Percentiles rank a stretch among this genome's conserved stretches.
Evolutionary conservation across 1,284 basidiomycete genomes (phyloP).

Genomic region (Cryptococcus maquisensis): DNA sequence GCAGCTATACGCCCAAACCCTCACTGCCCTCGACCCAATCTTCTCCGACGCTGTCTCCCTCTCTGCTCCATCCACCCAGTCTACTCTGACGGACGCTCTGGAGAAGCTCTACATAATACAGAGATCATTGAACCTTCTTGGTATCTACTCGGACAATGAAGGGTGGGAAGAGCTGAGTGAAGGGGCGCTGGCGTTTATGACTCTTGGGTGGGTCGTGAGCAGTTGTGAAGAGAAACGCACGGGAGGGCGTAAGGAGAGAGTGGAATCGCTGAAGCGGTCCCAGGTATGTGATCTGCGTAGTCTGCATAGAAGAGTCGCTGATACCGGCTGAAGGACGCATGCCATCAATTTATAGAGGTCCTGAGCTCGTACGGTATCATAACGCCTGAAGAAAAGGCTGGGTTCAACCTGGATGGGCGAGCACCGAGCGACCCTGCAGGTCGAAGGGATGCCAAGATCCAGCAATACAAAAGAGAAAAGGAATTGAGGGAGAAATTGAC

Average conservation of each 20-base stretch:
- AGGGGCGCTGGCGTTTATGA: conserved; percentile 71
- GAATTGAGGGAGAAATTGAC: conserved; percentile 66
- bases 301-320: no score
- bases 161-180: conserved; percentile 78
- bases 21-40: conserved; percentile 37
- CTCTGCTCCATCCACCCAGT: conserved; percentile 25
- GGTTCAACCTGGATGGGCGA: background rate
- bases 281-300: no score
- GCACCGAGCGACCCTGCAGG: background rate
- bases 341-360: conserved; percentile 52
- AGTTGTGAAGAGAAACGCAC: conserved; percentile 66
- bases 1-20: conserved; percentile 37
- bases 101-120: conserved; percentile 46
- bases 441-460: conserved; percentile 76
- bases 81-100: conserved; percentile 23
- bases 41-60: conserved; percentile 38
- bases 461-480: conserved; percentile 79
- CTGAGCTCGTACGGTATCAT: conserved; percentile 69
- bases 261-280: no score
- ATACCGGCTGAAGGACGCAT: no score
- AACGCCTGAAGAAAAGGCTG: conserved; percentile 49
- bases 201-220: conserved; percentile 66
- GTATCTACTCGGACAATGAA: conserved; percentile 83
- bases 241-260: conserved; percentile 55
- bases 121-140: conserved; percentile 52